These are phyloP conservation scores for Yamadazyma dendronema DNA, from an alignment of 1,139 yeast species.

Conservation along the genomic window DNA sequence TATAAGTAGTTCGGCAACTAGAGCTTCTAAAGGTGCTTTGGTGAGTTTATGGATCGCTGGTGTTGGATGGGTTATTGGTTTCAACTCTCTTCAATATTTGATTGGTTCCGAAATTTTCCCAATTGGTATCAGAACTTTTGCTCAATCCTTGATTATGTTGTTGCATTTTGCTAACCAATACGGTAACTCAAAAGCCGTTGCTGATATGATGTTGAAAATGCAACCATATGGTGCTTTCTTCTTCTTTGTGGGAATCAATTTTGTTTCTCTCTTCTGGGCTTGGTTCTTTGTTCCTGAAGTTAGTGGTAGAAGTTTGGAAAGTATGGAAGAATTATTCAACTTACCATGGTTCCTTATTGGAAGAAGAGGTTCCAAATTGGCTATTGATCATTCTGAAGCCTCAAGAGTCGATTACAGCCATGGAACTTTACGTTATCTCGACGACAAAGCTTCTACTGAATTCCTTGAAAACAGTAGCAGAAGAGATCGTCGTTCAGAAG, in stretches of 20 bases:
- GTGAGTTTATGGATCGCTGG: conserved; percentile 55
- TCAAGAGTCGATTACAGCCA: conserved; percentile 12
- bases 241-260: conserved; percentile 48
- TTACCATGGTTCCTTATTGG: conserved; percentile 61
- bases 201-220: conserved; percentile 50
- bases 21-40: conserved; percentile 50
- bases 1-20: conserved; percentile 28
- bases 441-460: conserved; percentile 14
- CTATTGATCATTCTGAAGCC: conserved; percentile 52
- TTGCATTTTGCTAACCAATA: conserved; percentile 61
- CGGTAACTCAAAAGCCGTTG: conserved; percentile 59
- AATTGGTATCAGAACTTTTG: conserved; percentile 51
- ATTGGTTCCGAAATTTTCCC: conserved; percentile 62
- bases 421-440: conserved; percentile 11
- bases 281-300: conserved; percentile 57
- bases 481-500: conserved; percentile 9
- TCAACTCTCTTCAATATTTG: conserved; percentile 58
- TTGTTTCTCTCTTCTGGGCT: conserved; percentile 44
- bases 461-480: conserved; percentile 14
- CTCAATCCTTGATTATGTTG: conserved; percentile 54
- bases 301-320: conserved; percentile 52
- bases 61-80: conserved; percentile 63
- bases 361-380: conserved; percentile 48
- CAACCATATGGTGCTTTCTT: conserved; percentile 53
- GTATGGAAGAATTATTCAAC: conserved; percentile 56